Conservation (phyloP, 2,329 filamentous ascomycete genomes). For the Apiospora sp. region DNA sequence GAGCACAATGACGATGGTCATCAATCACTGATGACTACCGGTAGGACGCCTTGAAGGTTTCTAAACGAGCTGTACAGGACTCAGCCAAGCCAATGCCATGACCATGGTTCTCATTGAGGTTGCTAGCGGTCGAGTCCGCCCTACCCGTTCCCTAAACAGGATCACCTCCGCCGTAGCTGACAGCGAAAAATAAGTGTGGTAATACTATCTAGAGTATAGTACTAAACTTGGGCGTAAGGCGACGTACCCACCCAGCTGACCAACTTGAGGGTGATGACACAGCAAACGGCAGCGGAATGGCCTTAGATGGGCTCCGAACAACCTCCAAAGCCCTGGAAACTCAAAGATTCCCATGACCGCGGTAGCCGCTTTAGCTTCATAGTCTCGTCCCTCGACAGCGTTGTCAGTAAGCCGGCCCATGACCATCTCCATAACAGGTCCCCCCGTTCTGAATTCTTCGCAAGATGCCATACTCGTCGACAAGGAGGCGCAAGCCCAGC, state of each 20-base stretch:
- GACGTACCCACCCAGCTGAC: not conserved
- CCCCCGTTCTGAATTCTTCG: conserved; percentile 47
- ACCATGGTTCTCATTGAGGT: conserved; percentile 29
- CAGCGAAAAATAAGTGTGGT: conserved; percentile 34
- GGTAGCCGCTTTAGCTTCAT: conserved; percentile 52
- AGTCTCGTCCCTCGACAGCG: conserved; percentile 54
- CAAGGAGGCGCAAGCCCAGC: conserved; percentile 52
- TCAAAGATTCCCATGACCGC: conserved; percentile 48
- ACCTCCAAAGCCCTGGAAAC: conserved; percentile 42
- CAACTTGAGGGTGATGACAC: not conserved
- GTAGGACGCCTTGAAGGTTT: conserved; percentile 35
- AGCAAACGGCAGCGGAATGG: not conserved
- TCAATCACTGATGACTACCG: conserved; percentile 51
- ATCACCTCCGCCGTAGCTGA: conserved; percentile 46
- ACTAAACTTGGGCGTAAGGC: conserved; percentile 45
- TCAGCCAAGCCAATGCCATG: conserved; percentile 50
- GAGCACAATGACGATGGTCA: conserved; percentile 50
- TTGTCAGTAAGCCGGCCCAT: conserved; percentile 51
- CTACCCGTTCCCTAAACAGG: conserved; percentile 21
- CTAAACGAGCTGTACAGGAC: conserved; percentile 45
- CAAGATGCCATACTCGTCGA: conserved; percentile 53
- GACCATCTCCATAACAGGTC: conserved; percentile 48
- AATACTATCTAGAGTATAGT: conserved; percentile 34
- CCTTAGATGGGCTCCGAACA: conserved; percentile 31
- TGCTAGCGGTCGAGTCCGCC: conserved; percentile 31